Evolutionary conservation across 306 rosid genomes (phyloP).

Genomic region (Nissolia schottii): DNA sequence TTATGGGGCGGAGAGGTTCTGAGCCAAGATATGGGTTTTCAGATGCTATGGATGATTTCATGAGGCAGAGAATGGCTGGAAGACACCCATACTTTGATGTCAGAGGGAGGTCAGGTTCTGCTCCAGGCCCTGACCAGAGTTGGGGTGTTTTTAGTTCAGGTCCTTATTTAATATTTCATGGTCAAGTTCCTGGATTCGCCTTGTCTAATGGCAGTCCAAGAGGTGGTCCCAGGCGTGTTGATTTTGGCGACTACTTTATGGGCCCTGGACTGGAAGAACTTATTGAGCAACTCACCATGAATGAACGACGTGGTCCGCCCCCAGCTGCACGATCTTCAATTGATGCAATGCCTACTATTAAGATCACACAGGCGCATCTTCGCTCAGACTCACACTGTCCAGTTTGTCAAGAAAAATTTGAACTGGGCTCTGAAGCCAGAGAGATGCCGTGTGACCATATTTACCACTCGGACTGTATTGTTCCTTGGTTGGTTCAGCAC

Average conservation of each 20-base stretch:
- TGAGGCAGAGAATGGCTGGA: constrained; percentile 61
- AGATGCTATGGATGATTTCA: constrained; percentile 39
- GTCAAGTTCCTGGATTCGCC: constrained; percentile 47
- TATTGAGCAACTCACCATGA: constrained; percentile 54
- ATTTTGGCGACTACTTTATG: constrained; percentile 44
- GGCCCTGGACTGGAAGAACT: constrained; percentile 58
- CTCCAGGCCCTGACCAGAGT: constrained; percentile 39
- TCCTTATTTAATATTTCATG: constrained; percentile 47
- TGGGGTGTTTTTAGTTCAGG: constrained; percentile 47
- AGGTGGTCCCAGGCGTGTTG: constrained; percentile 44
- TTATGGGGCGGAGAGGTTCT: constrained; percentile 43
- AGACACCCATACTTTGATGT: constrained; percentile 47
- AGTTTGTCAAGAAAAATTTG: constrained; percentile 67
- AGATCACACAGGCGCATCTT: constrained; percentile 55
- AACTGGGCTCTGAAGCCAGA: constrained; percentile 66
- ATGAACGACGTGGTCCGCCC: constrained; percentile 59
- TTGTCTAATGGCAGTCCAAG: constrained; percentile 35
- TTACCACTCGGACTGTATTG: constrained; percentile 76
- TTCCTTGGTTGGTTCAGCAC: constrained; percentile 77
- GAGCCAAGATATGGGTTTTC: constrained; percentile 44
- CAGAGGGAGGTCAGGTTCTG: constrained; percentile 43
- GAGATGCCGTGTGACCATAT: constrained; percentile 84
- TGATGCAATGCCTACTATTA: constrained; percentile 72
- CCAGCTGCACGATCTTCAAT: constrained; percentile 67
- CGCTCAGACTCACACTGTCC: constrained; percentile 67